Conservation (phyloP, 805 yeast species). For the Candida incommunis region DNA sequence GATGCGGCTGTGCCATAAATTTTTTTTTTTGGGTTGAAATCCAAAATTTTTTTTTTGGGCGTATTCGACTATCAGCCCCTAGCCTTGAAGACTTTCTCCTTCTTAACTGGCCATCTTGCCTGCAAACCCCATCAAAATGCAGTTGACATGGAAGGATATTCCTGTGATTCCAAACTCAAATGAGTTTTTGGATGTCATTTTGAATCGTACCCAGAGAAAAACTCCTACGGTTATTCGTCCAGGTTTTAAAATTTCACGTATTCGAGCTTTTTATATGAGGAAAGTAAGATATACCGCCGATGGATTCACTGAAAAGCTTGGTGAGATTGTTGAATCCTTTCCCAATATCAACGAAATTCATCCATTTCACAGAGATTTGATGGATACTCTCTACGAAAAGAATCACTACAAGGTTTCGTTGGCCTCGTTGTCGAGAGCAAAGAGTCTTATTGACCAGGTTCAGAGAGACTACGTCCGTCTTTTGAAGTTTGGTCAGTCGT, state of each 20-base stretch:
- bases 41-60: neutral
- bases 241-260: slow-evolving; percentile 92
- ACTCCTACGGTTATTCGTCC: slow-evolving; percentile 98
- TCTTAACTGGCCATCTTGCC: too few species aligned
- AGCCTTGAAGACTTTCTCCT: neutral
- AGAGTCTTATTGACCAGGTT: slow-evolving; percentile 87
- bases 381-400: slow-evolving; percentile 96
- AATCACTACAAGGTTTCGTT: slow-evolving; percentile 95
- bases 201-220: slow-evolving; percentile 95
- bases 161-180: slow-evolving; percentile 87
- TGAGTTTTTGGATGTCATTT: slow-evolving; percentile 90
- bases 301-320: slow-evolving; percentile 87
- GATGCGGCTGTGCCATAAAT: neutral
- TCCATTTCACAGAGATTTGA: slow-evolving; percentile 95
- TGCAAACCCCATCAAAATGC: slow-evolving; percentile 44
- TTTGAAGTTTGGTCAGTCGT: slow-evolving; percentile 91
- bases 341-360: slow-evolving; percentile 96
- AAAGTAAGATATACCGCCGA: slow-evolving; percentile 94
- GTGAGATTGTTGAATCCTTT: slow-evolving; percentile 72
- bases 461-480: slow-evolving; percentile 89
- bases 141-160: slow-evolving; percentile 96
- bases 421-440: slow-evolving; percentile 90
- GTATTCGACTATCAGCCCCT: too few species aligned
- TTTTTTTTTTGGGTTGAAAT: neutral
- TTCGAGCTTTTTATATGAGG: slow-evolving; percentile 95